Evolutionary conservation across 2,329 filamentous ascomycete species (phyloP), one percentile per base, ranked within the genome.

Genomic region (Xylaria sp.): DNA sequence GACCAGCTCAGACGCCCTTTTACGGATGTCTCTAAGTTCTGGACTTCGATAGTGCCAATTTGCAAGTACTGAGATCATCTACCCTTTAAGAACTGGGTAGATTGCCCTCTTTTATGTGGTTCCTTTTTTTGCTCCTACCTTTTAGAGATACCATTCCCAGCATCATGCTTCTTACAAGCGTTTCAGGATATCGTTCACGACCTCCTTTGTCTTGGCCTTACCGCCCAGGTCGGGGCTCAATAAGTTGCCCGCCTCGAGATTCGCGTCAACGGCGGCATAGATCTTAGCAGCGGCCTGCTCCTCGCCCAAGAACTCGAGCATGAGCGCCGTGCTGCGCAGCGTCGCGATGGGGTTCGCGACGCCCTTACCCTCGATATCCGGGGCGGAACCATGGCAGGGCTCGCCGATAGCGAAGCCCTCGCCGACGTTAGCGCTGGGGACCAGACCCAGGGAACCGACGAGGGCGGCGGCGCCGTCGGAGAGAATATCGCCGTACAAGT

Each of bases 301-400:
- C 84, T 97, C 90, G 71, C 93, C 90, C 72, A 98, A 84, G 82
- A 98, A 99, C 85, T 98, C 95, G 72, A 99, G 86, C 96, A 99
- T 98, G 70, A 97, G 86, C 39, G 92, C 96, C 18, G 94, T 91
- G 81, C 92, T 96, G 78, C 96, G 87, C 72, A 99, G 87, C 10
- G 96, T 98, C 41, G 96, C 96, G 77, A 99, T 97, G 28, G 96
- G 96, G 83, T 99, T 99, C 73, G 96, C 94, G 78, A 99, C 95
- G 72, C 91, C 90, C 85, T 91, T 86, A 73, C 96, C 96, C 88
- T 94, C 90, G 72, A 99, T 99, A 78, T 99, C 96, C 6, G 96
- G 96, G 34, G 96, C 96, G 76, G 91, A 94, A 56, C 96, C 96
- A 81, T 99, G 96, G 85, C 96, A 98, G 62, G 96, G 96, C 88